Evolutionary conservation across 1,284 basidiomycete genomes (phyloP), one percentile per base, ranked within the genome.

Genomic region (Boletus sp.): DNA sequence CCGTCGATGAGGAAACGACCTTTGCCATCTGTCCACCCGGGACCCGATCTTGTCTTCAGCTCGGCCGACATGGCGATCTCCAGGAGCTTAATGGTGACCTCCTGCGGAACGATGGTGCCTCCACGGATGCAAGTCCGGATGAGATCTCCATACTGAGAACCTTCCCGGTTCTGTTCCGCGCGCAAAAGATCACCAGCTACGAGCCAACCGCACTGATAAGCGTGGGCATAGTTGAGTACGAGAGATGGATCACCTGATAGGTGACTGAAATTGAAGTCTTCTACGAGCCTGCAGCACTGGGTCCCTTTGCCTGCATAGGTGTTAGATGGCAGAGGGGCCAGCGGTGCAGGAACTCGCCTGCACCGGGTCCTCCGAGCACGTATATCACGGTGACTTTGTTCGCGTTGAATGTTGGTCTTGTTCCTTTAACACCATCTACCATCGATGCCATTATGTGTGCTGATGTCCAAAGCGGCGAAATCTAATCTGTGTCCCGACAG

Each of bases 1-100:
- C 96, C 96, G 59, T 99, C 96, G 57, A 99, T 87, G 55, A 99
- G 77, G 77, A 99, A 99, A 41, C 92, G 82, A 33, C 90, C 91
- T 50, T 75, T 76, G 34, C 87, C 91, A 42, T 80, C 72, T 22
- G 69, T 66, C 93, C 93, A 95, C 22, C 80, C 84, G 12, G 74
- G 69, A 7, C 70, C 72, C 2, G 67, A 57, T 46, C 66, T 66
- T 9, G 60, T 59, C 59, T 76, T 69, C 37, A 95, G 68, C 9
- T 82, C 82, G 37, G 73, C 79, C 30, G 70, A 64, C 87, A 99
- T 99, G 13, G 95, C 94, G 65, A 92, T 95, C 72, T 94, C 84
- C 52, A 99, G 77, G 27, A 99, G 82, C 69, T 94, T 94, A 66
- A 99, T 83, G 27, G 96, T 99, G 50, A 99, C 90, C 65, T 97